A percentile compares a stretch with the other conserved stretches of the same genome.
phyloP scores from a whole-genome alignment of 192 early-diverging fungal species.

The Gamsiella multidivaricata region DNA sequence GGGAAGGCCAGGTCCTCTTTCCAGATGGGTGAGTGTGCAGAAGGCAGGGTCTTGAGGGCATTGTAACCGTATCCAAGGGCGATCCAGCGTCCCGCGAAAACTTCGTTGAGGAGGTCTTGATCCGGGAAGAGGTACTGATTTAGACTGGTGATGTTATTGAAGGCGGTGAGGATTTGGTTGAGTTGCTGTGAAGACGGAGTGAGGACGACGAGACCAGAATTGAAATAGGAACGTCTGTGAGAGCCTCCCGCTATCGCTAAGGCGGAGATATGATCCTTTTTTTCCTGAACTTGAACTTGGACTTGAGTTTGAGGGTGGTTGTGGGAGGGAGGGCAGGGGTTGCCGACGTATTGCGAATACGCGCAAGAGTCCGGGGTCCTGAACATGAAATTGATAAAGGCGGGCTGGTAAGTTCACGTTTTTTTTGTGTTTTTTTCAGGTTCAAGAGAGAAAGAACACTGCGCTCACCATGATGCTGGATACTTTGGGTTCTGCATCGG shows the following conservation, averaged over 20 bases:
- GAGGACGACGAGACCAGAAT: slow-evolving; percentile 61
- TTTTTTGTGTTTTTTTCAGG: no score
- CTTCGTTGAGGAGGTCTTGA: slow-evolving; percentile 64
- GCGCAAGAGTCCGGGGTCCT: slow-evolving; percentile 15
- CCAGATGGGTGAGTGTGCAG: slow-evolving; percentile 56
- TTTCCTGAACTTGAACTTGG: no score
- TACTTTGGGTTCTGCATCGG: slow-evolving; percentile 49
- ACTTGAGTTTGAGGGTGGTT: slow-evolving; percentile 11
- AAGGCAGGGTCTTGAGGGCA: slow-evolving; percentile 59
- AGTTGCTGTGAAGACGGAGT: slow-evolving; percentile 39
- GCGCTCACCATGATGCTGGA: slow-evolving; percentile 51
- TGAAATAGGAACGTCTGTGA: slow-evolving; percentile 54
- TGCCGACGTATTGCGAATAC: slow-evolving; percentile 8
- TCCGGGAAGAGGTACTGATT: slow-evolving; percentile 55
- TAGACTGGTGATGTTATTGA: slow-evolving; percentile 10
- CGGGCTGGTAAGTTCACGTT: neutral
- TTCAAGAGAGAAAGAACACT: neutral
- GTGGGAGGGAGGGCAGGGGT: slow-evolving; percentile 21
- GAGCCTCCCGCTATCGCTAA: neutral
- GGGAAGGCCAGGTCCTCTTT: slow-evolving; percentile 1
- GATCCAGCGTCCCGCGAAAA: slow-evolving; percentile 55
- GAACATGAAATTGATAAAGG: neutral
- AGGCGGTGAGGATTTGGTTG: slow-evolving; percentile 38
- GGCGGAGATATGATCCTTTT: neutral
- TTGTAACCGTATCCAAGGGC: slow-evolving; percentile 62